A percentile compares a stretch with the other conserved stretches of the same genome.
These are phyloP conservation scores for Diphasiastrum complanatum DNA, from an alignment of 83 land plant genomes.

Conservation along the genomic window DNA sequence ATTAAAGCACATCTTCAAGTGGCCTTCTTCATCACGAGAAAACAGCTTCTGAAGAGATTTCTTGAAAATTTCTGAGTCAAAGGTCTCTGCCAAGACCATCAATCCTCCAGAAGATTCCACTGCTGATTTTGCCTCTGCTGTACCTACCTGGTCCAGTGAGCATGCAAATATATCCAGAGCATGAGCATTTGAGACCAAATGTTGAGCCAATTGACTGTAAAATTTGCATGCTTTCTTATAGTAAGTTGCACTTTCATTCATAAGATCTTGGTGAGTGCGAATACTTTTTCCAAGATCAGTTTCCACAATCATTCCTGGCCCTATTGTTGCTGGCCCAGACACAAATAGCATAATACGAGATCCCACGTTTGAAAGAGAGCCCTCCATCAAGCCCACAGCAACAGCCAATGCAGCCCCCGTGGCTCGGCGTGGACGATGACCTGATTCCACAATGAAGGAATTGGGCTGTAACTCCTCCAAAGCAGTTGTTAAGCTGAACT, in stretches of 20 bases:
- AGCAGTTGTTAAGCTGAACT: conserved; percentile 67
- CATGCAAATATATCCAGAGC: conserved; percentile 92
- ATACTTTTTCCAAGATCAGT: conserved; percentile 59
- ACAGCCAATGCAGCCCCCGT: conserved; percentile 86
- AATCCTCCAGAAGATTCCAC: conserved; percentile 82
- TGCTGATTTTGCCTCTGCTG: conserved; percentile 60
- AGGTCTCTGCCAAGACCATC: conserved; percentile 77
- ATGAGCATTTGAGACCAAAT: conserved; percentile 47
- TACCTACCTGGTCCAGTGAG: conserved; percentile 93
- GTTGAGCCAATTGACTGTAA: conserved; percentile 49
- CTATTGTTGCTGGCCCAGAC: conserved; percentile 82
- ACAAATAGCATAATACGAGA: conserved; percentile 87
- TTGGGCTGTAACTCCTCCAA: conserved; percentile 64
- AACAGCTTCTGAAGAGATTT: conserved; percentile 70
- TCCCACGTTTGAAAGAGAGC: conserved; percentile 50
- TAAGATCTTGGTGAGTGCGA: conserved; percentile 73
- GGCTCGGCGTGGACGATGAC: conserved; percentile 62
- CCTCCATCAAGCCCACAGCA: conserved; percentile 71
- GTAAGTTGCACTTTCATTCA: conserved; percentile 52
- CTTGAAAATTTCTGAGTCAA: conserved; percentile 79
- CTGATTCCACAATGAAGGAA: conserved; percentile 29
- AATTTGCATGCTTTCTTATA: conserved; percentile 53
- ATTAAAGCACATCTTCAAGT: conserved; percentile 76
- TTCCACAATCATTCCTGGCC: conserved; percentile 79
- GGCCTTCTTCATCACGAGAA: conserved; percentile 53